A percentile compares a stretch with the other conserved stretches of the same genome.
phyloP scores from a whole-genome alignment of 2,329 filamentous ascomycete genomes.

The Podosphaera xanthii region DNA sequence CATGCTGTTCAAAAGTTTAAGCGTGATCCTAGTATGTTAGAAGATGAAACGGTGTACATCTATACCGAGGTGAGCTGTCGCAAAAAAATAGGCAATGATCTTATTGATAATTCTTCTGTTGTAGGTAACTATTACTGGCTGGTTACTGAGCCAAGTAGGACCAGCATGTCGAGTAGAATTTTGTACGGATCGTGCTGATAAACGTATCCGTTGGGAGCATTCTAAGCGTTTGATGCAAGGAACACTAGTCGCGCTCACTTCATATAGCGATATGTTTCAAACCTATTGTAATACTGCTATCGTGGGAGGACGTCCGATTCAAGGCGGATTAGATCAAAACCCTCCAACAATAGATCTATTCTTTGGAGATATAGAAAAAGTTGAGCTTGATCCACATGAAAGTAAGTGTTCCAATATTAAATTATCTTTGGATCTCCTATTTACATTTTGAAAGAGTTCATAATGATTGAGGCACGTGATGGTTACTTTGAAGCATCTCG shows the following conservation, averaged over 20 bases:
- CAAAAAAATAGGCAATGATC: neutral
- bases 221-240: constrained; percentile 29
- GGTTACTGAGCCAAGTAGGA: constrained; percentile 39
- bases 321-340: constrained; percentile 34
- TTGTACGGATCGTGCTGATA: constrained; percentile 39
- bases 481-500: constrained; percentile 61
- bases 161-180: constrained; percentile 47
- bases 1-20: constrained; percentile 37
- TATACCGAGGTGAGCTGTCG: constrained; percentile 41
- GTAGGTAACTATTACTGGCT: constrained; percentile 42
- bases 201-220: constrained; percentile 40
- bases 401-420: constrained; percentile 24
- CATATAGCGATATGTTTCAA: constrained; percentile 35
- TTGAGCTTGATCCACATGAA: constrained; percentile 42
- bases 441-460: constrained; percentile 10
- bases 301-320: constrained; percentile 45
- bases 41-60: constrained; percentile 34
- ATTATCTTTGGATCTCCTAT: neutral
- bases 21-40: constrained; percentile 28
- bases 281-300: constrained; percentile 44
- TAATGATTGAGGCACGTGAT: constrained; percentile 56
- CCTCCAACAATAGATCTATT: constrained; percentile 57
- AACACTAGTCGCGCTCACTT: constrained; percentile 28
- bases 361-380: constrained; percentile 36
- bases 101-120: neutral